Conservation (phyloP, 2,329 filamentous ascomycete species). For the Epichloe festucae region DNA sequence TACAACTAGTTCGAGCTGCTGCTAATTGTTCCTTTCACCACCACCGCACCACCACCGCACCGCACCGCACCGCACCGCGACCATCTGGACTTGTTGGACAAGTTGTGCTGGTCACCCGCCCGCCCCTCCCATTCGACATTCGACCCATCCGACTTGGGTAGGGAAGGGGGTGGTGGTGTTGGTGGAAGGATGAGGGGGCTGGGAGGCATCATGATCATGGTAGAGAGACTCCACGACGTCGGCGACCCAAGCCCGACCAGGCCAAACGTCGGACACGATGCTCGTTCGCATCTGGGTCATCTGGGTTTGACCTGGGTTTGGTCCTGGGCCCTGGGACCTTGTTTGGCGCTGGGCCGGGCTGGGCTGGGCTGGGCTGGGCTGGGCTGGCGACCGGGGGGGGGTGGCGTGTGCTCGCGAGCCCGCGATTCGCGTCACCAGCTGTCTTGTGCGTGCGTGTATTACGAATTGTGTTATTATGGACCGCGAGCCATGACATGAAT, state of each 20-base stretch:
- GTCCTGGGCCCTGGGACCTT: not conserved
- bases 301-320: slow-evolving; percentile 1
- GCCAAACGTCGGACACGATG: slow-evolving; percentile 2
- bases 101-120: not conserved
- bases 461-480: not conserved
- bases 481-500: not conserved
- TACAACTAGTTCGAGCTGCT: not conserved
- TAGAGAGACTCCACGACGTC: not conserved
- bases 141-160: not conserved
- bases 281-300: not conserved
- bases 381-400: not conserved
- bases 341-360: not conserved
- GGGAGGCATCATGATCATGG: not conserved
- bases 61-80: not conserved
- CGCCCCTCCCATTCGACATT: not conserved
- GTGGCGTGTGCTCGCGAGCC: not conserved
- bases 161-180: not conserved
- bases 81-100: too few species aligned
- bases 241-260: not conserved
- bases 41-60: not conserved
- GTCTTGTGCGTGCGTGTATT: not conserved
- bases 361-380: not conserved
- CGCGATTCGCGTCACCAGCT: not conserved
- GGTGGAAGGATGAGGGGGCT: not conserved
- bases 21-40: not conserved